Evolutionary conservation across 2,329 filamentous ascomycete genomes (phyloP).

Genomic region (Neopestalotiopsis rosae): DNA sequence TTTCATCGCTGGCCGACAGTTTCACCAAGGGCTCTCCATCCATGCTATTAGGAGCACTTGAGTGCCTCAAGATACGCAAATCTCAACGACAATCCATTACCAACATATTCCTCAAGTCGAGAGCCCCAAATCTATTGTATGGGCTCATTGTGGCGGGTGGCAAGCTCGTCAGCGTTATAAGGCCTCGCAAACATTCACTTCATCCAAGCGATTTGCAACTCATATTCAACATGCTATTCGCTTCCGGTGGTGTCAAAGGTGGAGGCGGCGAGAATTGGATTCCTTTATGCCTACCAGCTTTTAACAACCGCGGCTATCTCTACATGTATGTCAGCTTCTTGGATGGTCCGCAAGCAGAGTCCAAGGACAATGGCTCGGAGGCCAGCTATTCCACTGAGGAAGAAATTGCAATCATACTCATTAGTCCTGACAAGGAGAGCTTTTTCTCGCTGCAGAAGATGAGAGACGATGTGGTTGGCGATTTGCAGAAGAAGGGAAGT

Average conservation of each 20-base stretch:
- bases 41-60: slow-evolving; percentile 84
- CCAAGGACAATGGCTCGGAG: slow-evolving; percentile 42
- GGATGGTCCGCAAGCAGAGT: slow-evolving; percentile 56
- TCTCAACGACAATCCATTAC: slow-evolving; percentile 86
- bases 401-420: slow-evolving; percentile 89
- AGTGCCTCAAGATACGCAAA: slow-evolving; percentile 92
- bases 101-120: slow-evolving; percentile 80
- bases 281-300: slow-evolving; percentile 91
- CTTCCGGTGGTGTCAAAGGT: slow-evolving; percentile 88
- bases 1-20: slow-evolving; percentile 91
- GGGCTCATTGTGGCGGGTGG: slow-evolving; percentile 93
- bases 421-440: slow-evolving; percentile 90
- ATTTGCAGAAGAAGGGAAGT: slow-evolving; percentile 77
- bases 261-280: slow-evolving; percentile 97
- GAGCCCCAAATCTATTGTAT: slow-evolving; percentile 82
- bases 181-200: slow-evolving; percentile 91
- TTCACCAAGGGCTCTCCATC: slow-evolving; percentile 94
- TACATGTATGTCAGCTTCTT: slow-evolving; percentile 99
- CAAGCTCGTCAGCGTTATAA: slow-evolving; percentile 90
- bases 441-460: slow-evolving; percentile 87
- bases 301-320: slow-evolving; percentile 94
- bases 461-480: slow-evolving; percentile 66
- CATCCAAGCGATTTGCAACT: slow-evolving; percentile 95
- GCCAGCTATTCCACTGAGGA: slow-evolving; percentile 69
- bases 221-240: slow-evolving; percentile 99